Evolutionary conservation across 345 rosid species (phyloP).

Genomic region (Hypericum perforatum): DNA sequence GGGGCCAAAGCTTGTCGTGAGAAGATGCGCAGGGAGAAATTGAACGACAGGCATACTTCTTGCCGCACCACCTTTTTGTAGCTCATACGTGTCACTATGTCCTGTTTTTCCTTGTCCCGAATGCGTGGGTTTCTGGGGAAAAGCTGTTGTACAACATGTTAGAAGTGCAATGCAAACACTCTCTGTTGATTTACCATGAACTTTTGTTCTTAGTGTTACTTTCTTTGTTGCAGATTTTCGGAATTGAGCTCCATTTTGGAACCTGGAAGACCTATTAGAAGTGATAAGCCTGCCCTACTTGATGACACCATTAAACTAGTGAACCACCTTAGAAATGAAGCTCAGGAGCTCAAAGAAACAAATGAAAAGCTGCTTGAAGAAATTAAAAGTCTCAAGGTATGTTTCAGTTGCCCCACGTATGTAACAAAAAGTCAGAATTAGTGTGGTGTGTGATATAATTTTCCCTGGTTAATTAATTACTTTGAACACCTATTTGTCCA

Average conservation of each 20-base stretch:
- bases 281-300: conserved; percentile 21
- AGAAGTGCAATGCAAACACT: too few species aligned
- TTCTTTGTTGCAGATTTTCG: conserved; percentile 16
- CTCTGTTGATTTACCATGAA: neutral
- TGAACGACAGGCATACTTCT: conserved; percentile 20
- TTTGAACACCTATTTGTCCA: too few species aligned
- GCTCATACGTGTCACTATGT: neutral
- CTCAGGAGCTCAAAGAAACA: conserved; percentile 22
- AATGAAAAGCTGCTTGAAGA: conserved; percentile 21
- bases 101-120: neutral
- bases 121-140: neutral
- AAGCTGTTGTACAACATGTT: too few species aligned
- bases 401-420: too few species aligned
- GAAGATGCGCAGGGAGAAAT: conserved; percentile 22
- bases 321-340: conserved; percentile 19
- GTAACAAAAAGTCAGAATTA: too few species aligned
- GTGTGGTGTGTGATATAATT: too few species aligned
- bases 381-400: conserved; percentile 22
- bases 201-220: neutral
- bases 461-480: too few species aligned
- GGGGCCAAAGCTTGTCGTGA: conserved; percentile 25
- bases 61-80: neutral
- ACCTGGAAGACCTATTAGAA: conserved; percentile 21
- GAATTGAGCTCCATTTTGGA: conserved; percentile 23
- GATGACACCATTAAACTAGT: conserved; percentile 25